Evolutionary conservation across 306 rosid species (phyloP).

Genomic region (Vicia villosa): DNA sequence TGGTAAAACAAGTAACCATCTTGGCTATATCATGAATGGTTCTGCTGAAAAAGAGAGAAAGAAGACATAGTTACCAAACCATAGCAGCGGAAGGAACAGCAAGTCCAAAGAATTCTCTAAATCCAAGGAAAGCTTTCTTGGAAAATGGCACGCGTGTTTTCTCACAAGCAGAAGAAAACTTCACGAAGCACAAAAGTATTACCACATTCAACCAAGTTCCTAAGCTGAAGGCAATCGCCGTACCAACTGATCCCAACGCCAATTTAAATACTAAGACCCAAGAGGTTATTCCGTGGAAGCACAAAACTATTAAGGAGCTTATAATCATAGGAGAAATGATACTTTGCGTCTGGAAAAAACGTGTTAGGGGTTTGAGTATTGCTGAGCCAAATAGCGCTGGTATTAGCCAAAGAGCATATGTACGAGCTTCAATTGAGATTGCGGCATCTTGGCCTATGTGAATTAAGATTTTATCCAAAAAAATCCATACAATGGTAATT

Average conservation of each 20-base stretch:
- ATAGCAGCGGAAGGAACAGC: slow-evolving; percentile 70
- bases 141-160: slow-evolving; percentile 47
- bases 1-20: too few relatives aligned
- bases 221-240: slow-evolving; percentile 53
- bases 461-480: slow-evolving; percentile 49
- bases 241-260: slow-evolving; percentile 50
- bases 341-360: slow-evolving; percentile 58
- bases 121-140: slow-evolving; percentile 31
- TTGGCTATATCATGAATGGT: too few relatives aligned
- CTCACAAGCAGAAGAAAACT: slow-evolving; percentile 53
- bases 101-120: slow-evolving; percentile 45
- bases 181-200: slow-evolving; percentile 37
- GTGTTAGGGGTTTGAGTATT: slow-evolving; percentile 52
- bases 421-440: slow-evolving; percentile 49
- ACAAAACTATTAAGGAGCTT: slow-evolving; percentile 43
- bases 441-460: slow-evolving; percentile 55
- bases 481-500: slow-evolving; percentile 50
- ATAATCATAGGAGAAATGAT: slow-evolving; percentile 44
- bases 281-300: slow-evolving; percentile 49
- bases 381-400: slow-evolving; percentile 58
- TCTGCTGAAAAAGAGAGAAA: not conserved
- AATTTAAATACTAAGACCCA: slow-evolving; percentile 57
- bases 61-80: slow-evolving; percentile 54
- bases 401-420: slow-evolving; percentile 50
- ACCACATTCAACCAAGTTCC: slow-evolving; percentile 59